Percentiles rank a stretch among this genome's conserved stretches.
phyloP scores from a whole-genome alignment of 768 basidiomycete genomes.

The Termitomyces sp. region DNA sequence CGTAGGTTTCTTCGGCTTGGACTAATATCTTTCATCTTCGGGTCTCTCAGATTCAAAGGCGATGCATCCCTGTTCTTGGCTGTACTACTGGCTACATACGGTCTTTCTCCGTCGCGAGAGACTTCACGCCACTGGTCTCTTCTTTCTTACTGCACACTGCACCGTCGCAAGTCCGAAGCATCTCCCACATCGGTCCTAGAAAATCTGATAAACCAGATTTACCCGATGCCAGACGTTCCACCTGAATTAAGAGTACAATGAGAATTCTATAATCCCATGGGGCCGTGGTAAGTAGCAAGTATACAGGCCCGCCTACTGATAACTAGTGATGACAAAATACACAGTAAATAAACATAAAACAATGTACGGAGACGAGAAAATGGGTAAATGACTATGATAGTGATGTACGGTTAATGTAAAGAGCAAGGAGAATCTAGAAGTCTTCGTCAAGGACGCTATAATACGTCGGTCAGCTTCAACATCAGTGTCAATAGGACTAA shows the following conservation, averaged over 20 bases:
- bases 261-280: neutral
- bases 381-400: neutral
- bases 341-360: neutral
- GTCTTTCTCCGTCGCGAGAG: too few species aligned
- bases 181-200: neutral
- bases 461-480: neutral
- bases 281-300: neutral
- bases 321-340: neutral
- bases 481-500: neutral
- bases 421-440: constrained; percentile 6
- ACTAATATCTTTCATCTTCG: too few species aligned
- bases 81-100: too few species aligned
- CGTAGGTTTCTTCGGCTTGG: too few species aligned
- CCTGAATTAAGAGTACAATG: neutral
- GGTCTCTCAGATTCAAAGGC: too few species aligned
- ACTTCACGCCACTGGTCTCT: too few species aligned
- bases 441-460: constrained; percentile 19
- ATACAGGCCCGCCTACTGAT: neutral
- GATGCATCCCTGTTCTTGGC: too few species aligned
- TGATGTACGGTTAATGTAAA: neutral
- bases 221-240: neutral
- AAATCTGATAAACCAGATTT: neutral
- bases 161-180: too few species aligned
- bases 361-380: neutral
- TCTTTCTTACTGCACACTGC: too few species aligned